Percentiles rank a stretch among this genome's conserved stretches.
These are phyloP conservation scores for Exutisphaerella laricina DNA, from an alignment of 2,329 filamentous ascomycete species.

Conservation along the genomic window DNA sequence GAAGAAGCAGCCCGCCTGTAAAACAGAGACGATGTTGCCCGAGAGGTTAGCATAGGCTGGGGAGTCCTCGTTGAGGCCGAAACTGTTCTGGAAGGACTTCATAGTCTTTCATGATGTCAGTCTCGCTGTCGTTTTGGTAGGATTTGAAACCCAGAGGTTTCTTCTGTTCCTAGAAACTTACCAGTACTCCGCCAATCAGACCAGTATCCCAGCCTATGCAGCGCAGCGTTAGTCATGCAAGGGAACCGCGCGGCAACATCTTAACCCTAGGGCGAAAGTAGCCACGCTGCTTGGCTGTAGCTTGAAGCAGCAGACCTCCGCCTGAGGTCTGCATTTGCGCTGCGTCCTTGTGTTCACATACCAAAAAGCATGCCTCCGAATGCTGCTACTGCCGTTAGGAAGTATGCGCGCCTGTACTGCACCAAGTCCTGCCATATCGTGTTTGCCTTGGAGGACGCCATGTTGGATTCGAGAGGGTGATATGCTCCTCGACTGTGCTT, in stretches of 20 bases:
- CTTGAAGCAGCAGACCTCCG: too few species aligned
- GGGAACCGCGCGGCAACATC: too few species aligned
- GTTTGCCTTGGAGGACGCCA: conserved; percentile 16
- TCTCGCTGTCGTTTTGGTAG: too few species aligned
- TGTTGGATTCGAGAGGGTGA: neutral
- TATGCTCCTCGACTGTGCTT: neutral
- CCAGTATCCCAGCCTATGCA: conserved; percentile 31
- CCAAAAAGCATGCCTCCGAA: conserved; percentile 38
- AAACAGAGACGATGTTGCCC: conserved; percentile 42
- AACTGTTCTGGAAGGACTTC: conserved; percentile 28
- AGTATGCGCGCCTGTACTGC: conserved; percentile 37
- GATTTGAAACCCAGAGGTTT: too few species aligned
- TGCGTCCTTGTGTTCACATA: too few species aligned
- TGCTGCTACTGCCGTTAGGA: conserved; percentile 39
- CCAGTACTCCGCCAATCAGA: conserved; percentile 36
- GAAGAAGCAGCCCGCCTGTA: conserved; percentile 43
- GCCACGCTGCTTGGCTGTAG: too few species aligned
- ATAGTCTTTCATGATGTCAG: too few species aligned
- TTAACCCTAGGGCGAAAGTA: too few species aligned
- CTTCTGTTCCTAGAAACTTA: too few species aligned
- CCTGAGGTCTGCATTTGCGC: too few species aligned
- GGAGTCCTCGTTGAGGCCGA: conserved; percentile 33
- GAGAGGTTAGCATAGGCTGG: conserved; percentile 36
- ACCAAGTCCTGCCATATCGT: conserved; percentile 38
- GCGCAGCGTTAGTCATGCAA: too few species aligned